Evolutionary conservation across 371 early-diverging fungal genomes (phyloP), one percentile per base, ranked within the genome.

Genomic region (Mortierella sp.): DNA sequence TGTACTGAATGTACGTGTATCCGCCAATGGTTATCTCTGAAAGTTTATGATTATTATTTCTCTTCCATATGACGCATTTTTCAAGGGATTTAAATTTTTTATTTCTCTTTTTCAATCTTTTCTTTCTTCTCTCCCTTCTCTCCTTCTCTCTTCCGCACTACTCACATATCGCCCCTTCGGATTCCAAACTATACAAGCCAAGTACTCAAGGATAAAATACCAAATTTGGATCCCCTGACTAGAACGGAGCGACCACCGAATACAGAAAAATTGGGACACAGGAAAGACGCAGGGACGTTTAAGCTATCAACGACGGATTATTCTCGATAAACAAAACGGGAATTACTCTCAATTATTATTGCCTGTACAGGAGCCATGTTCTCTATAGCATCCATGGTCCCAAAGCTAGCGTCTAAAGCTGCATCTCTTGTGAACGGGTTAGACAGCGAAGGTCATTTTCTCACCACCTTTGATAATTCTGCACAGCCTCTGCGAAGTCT

Each of bases 141-240:
- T 55, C 57, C 32, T 66, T 32, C 32, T 45, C 19, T 57, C 58
- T 29, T 35, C 28, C 66, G 32, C 66, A 43, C 19, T 43, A 13
- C 13, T n/a, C 53, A 32, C 32, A 4, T 7, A 47, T 22, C 34
- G 31, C 57, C 57, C 47, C 66, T 35, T 23, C 49, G 57, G 29
- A 60, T 66, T 35, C 43, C 19, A 29, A 43, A 26, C 23, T 22
- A 51, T 2, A 51, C 51, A 51, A 51, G 51, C 8, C 28, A 51
- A 51, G 28, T 28, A 26, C 28, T 7, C 51, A 51, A 51, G 51
- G 51, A 28, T 26, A 51, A 28, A 51, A 28, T 51, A 51, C 8
- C 22, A 13, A 28, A 26, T 26, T 51, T 13, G 28, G 51, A 26
- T 26, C 28, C 51, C 26, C 51, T 26, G 51, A 51, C 51, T 26